These are phyloP conservation scores for Cytospora piceae DNA, from an alignment of 2,329 filamentous ascomycete genomes.

Conservation along the genomic window DNA sequence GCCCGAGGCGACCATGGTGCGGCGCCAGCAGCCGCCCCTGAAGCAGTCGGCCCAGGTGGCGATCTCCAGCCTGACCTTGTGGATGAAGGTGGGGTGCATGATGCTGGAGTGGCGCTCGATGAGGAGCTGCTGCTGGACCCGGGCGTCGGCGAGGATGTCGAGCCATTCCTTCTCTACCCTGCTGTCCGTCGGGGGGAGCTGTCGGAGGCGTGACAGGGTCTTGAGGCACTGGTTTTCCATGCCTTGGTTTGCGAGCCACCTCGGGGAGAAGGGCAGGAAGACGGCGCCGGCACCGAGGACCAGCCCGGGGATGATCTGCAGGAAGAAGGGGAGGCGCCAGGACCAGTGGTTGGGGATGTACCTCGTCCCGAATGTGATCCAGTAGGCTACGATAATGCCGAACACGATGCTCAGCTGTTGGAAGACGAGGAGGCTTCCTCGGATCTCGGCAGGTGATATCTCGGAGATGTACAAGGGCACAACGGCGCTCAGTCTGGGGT, in stretches of 20 bases:
- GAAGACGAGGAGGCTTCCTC: constrained; percentile 39
- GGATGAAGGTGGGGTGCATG: constrained; percentile 39
- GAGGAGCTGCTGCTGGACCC: constrained; percentile 49
- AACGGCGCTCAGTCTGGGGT: constrained; percentile 48
- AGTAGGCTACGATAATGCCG: constrained; percentile 39
- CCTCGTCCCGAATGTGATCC: constrained; percentile 36
- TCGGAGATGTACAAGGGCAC: constrained; percentile 38
- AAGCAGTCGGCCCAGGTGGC: constrained; percentile 51
- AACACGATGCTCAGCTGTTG: constrained; percentile 39
- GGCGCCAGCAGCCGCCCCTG: constrained; percentile 50
- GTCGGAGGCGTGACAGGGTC: constrained; percentile 52
- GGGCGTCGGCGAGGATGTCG: constrained; percentile 53
- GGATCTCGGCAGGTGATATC: constrained; percentile 37
- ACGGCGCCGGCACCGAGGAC: constrained; percentile 42
- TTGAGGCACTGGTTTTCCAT: constrained; percentile 53
- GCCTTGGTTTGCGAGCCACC: constrained; percentile 53
- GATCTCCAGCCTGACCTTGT: constrained; percentile 34
- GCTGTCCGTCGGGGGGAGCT: constrained; percentile 46
- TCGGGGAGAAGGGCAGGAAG: constrained; percentile 58
- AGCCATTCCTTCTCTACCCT: constrained; percentile 52
- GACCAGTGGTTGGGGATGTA: constrained; percentile 37
- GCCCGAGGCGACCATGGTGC: constrained; percentile 49
- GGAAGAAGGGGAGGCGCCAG: constrained; percentile 47
- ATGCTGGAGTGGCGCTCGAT: constrained; percentile 39
- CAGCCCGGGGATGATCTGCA: constrained; percentile 44